Conservation (phyloP, 2,329 filamentous ascomycete species). For the Dothiorella sarmentorum region DNA sequence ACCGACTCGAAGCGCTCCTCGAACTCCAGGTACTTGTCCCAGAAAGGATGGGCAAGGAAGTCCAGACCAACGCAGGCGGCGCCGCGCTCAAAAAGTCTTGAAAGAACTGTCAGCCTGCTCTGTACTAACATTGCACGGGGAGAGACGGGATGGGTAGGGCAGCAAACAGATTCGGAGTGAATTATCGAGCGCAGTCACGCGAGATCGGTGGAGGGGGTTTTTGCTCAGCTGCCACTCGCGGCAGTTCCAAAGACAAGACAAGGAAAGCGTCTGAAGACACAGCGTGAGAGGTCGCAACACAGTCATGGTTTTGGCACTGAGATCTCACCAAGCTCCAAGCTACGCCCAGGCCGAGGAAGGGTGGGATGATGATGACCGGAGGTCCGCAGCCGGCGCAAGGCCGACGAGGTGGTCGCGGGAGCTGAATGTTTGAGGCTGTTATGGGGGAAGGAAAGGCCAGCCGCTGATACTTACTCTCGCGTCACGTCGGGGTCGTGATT, state of each 20-base stretch:
- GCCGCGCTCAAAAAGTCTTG: slow-evolving; percentile 87
- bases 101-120: slow-evolving; percentile 37
- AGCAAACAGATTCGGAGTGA: slow-evolving; percentile 39
- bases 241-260: slow-evolving; percentile 30
- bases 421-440: slow-evolving; percentile 18
- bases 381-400: slow-evolving; percentile 3
- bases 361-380: slow-evolving; percentile 34
- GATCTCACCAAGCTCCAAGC: slow-evolving; percentile 24
- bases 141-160: slow-evolving; percentile 34
- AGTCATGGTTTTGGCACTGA: slow-evolving; percentile 23
- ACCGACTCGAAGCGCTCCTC: slow-evolving; percentile 84
- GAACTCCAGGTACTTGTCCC: slow-evolving; percentile 98
- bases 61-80: slow-evolving; percentile 82
- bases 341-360: slow-evolving; percentile 13
- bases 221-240: slow-evolving; percentile 16
- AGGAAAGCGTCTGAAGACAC: slow-evolving; percentile 45
- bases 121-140: slow-evolving; percentile 20
- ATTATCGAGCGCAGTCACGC: slow-evolving; percentile 16
- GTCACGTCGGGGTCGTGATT: slow-evolving; percentile 92
- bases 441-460: slow-evolving; percentile 18
- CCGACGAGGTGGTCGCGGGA: slow-evolving; percentile 14
- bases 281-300: slow-evolving; percentile 20
- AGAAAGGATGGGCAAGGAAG: slow-evolving; percentile 92
- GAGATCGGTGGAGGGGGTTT: slow-evolving; percentile 15
- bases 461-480: slow-evolving; percentile 90